Conservation (phyloP, 1,284 basidiomycete species). For the Heterobasidion irregulare region DNA sequence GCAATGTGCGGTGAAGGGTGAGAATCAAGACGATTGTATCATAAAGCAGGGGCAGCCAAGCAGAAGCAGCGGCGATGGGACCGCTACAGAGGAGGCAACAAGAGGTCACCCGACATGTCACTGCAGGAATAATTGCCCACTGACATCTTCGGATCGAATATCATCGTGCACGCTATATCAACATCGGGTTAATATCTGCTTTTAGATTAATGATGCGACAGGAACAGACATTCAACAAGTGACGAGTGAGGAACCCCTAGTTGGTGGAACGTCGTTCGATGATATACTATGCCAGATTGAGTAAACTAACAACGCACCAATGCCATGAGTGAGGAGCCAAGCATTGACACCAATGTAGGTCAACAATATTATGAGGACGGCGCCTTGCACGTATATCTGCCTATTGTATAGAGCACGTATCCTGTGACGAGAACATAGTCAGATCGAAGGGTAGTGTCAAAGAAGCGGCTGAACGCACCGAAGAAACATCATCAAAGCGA, state of each 20-base stretch:
- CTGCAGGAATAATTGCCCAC: neutral
- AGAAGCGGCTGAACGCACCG: constrained; percentile 22
- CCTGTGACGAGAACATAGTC: constrained; percentile 13
- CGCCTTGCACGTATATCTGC: constrained; percentile 24
- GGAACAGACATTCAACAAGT: no score
- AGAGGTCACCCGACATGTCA: neutral
- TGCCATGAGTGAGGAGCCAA: constrained; percentile 36
- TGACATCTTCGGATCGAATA: constrained; percentile 39
- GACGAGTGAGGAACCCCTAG: no score
- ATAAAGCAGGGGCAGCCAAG: constrained; percentile 48
- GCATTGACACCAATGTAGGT: constrained; percentile 35
- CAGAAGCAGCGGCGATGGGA: constrained; percentile 33
- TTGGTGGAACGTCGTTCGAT: no score
- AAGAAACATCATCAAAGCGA: constrained; percentile 48
- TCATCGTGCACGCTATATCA: constrained; percentile 38
- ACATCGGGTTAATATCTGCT: neutral
- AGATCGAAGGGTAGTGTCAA: neutral
- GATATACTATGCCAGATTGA: no score
- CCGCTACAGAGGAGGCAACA: constrained; percentile 20
- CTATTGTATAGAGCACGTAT: constrained; percentile 38
- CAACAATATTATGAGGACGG: constrained; percentile 28
- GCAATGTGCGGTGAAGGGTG: constrained; percentile 35
- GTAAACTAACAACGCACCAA: constrained; percentile 21
- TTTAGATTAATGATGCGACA: neutral
- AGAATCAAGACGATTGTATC: constrained; percentile 44